Base-by-base conservation (phyloP, 2,329 filamentous ascomycete genomes). In the Shiraia sp. region DNA sequence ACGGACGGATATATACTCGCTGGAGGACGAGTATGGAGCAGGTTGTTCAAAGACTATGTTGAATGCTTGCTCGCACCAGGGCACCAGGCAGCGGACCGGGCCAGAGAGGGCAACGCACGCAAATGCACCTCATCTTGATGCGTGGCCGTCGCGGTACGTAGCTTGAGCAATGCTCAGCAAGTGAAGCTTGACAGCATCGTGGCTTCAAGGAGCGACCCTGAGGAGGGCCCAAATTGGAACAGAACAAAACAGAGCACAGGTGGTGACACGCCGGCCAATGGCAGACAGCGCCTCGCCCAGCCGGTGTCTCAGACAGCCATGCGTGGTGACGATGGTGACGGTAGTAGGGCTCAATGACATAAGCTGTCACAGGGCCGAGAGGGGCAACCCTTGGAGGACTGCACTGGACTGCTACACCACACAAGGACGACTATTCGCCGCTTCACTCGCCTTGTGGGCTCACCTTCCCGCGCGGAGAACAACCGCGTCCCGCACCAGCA, bases 171-270 rank as follows among this genome's bases (percentile, higher is more conserved):
- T 49, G 59, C 47, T 56, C 55, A 53, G 47, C 42, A 51, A 66
- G 61, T 67, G 63, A 67, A 65, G 63, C 57, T 59, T 47, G 53
- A 34, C 31, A 38, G 36, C 37, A 52, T 52, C 47, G 46, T 59
- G 53, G 56, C 54, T 22, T 46, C 55, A 50, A 49, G 50, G 40
- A 16, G 46, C 52, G 49, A 42, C 47, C 55, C 55, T 45, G 53
- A 34, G 43, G 56, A 60, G 47, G 59, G 57, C 57, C 49, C 59
- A 59, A 61, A 53, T 40, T 50, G 57, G 57, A 57, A 32, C 55
- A 50, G 51, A 43, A 51, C 57, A 45, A 52, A 51, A 61, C 50
- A 55, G 38, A 49, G 56, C 56, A 53, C 48, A 52, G 38, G 51
- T 48, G 38, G 33, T 45, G 43, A 49, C 46, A 49, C 53, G 38